phyloP scores from a whole-genome alignment of 257 asterid genomes.

The Gentiana straminea region DNA sequence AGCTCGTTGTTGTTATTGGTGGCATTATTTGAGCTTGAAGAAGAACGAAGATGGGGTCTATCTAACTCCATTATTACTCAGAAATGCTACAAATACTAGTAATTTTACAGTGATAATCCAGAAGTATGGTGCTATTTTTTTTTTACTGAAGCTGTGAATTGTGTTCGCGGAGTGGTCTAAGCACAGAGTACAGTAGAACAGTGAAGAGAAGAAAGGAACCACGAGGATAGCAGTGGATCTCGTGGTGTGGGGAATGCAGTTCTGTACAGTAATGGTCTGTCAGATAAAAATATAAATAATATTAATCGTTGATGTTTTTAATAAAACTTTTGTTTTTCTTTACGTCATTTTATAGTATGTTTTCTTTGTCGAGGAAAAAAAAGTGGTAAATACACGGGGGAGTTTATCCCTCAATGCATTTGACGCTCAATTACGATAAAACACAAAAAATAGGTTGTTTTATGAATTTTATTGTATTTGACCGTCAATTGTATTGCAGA shows the following conservation, averaged over 20 bases:
- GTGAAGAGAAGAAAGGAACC: conserved; percentile 9
- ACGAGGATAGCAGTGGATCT: neutral
- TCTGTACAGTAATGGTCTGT: conserved; percentile 1
- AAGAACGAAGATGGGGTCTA: conserved; percentile 50
- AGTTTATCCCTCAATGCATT: too few species aligned
- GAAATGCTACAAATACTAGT: neutral
- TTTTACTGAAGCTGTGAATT: conserved; percentile 6
- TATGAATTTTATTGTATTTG: too few species aligned
- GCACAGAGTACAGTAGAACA: neutral
- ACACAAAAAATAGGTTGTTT: too few species aligned
- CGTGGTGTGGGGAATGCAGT: conserved; percentile 6
- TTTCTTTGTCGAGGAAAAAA: too few species aligned
- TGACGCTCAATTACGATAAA: too few species aligned
- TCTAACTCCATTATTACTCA: conserved; percentile 34
- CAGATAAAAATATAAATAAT: neutral
- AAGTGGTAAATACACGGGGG: too few species aligned
- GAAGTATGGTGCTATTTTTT: conserved; percentile 11
- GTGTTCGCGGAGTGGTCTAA: conserved; percentile 12
- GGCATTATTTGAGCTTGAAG: conserved; percentile 22
- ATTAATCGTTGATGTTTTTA: too few species aligned
- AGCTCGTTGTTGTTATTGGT: conserved; percentile 46
- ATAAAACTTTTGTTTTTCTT: too few species aligned
- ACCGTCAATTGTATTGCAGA: too few species aligned
- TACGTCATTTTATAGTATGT: too few species aligned
- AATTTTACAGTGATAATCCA: too few species aligned